These are phyloP conservation scores for Scytalidium sp. DNA, from an alignment of 2,329 filamentous ascomycete genomes.

Conservation along the genomic window DNA sequence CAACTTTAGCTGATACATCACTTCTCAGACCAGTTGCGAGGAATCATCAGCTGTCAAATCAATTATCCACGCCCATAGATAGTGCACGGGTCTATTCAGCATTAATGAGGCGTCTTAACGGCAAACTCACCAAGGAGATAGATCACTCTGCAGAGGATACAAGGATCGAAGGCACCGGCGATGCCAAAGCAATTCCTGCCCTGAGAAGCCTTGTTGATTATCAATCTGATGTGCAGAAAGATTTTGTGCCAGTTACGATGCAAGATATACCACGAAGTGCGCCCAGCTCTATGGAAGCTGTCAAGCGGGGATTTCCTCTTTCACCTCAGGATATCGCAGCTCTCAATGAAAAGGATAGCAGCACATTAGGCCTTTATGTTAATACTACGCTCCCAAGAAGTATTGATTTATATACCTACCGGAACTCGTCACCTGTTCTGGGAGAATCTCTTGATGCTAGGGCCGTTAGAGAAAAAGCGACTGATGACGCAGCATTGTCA, in stretches of 20 bases:
- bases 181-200: not conserved
- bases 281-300: not conserved
- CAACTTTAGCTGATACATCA: constrained; percentile 23
- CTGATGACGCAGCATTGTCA: not conserved
- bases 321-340: constrained; percentile 25
- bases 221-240: too few relatives aligned
- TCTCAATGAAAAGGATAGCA: constrained; percentile 29
- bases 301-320: not conserved
- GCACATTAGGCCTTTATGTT: constrained; percentile 47
- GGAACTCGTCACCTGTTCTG: constrained; percentile 39
- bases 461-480: not conserved
- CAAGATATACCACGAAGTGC: not conserved
- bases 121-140: not conserved
- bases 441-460: constrained; percentile 15
- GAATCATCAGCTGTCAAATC: constrained; percentile 5
- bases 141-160: not conserved
- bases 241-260: too few relatives aligned
- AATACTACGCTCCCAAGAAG: constrained; percentile 51
- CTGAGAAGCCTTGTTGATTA: too few relatives aligned
- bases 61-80: constrained; percentile 36
- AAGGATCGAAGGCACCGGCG: not conserved
- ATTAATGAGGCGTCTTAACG: constrained; percentile 51
- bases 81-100: constrained; percentile 62
- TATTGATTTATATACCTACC: constrained; percentile 53
- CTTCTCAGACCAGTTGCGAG: constrained; percentile 15